Conservation (phyloP, 108 stramenopile species). For the Fragilaria radians region DNA sequence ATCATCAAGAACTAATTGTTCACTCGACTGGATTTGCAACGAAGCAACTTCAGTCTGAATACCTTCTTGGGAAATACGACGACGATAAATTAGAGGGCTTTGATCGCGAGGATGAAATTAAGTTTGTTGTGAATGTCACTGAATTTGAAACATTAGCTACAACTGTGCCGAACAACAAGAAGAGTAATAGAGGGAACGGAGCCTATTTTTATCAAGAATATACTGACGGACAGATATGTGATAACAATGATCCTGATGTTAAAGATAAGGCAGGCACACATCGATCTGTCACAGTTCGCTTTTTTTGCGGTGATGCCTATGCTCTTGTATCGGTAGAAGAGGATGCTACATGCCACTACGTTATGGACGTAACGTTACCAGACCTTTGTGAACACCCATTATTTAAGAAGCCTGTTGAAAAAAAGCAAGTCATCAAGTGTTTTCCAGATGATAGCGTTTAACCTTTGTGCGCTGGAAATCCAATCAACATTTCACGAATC, state of each 20-base stretch:
- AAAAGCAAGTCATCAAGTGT: slow-evolving; percentile 79
- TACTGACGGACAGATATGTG: slow-evolving; percentile 53
- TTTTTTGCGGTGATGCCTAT: slow-evolving; percentile 50
- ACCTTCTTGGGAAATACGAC: slow-evolving; percentile 55
- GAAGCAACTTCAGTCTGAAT: slow-evolving; percentile 34
- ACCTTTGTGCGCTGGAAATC: no score
- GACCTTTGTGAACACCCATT: slow-evolving; percentile 74
- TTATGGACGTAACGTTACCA: slow-evolving; percentile 61
- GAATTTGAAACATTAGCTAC: no score
- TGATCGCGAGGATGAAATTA: slow-evolving; percentile 50
- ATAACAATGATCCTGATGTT: slow-evolving; percentile 54
- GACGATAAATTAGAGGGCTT: slow-evolving; percentile 19
- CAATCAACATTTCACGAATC: no score
- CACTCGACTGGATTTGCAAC: slow-evolving; percentile 29
- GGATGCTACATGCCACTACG: slow-evolving; percentile 85
- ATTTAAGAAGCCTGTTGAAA: slow-evolving; percentile 60
- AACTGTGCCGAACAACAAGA: no score
- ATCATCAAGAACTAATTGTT: slow-evolving; percentile 45
- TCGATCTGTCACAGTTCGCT: slow-evolving; percentile 67
- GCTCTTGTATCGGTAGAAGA: slow-evolving; percentile 65
- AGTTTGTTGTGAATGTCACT: slow-evolving; percentile 63
- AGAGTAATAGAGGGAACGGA: slow-evolving; percentile 42
- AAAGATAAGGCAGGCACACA: slow-evolving; percentile 57
- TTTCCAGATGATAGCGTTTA: no score
- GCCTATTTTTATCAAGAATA: slow-evolving; percentile 73